A percentile compares a stretch with the other conserved stretches of the same genome.
These are phyloP conservation scores for Monosporozyma aerobia DNA, from an alignment of 805 yeast species.

Conservation along the genomic window DNA sequence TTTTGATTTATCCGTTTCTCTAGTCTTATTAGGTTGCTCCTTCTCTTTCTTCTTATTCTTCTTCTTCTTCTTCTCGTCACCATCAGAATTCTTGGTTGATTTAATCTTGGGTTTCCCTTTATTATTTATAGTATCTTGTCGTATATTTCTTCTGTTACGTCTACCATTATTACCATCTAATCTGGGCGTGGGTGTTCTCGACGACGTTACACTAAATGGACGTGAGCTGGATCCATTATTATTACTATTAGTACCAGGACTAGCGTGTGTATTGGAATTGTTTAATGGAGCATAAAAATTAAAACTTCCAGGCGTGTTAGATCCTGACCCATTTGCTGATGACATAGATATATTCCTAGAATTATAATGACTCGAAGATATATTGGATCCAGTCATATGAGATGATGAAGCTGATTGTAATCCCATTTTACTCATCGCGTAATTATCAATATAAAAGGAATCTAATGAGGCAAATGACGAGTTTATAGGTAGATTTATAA, in stretches of 20 bases:
- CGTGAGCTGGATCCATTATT: background rate
- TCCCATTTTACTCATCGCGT: conserved; percentile 27
- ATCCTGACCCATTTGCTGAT: background rate
- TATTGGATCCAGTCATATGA: background rate
- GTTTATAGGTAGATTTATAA: conserved; percentile 58
- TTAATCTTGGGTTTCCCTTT: background rate
- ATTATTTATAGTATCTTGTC: background rate
- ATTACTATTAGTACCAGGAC: background rate
- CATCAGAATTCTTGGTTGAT: background rate
- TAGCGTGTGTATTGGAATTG: background rate
- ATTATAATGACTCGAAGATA: background rate
- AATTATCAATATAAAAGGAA: conserved; percentile 51
- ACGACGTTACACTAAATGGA: conserved; percentile 4
- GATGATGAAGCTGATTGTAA: conserved; percentile 2
- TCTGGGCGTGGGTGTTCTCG: conserved; percentile 7
- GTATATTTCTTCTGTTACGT: background rate
- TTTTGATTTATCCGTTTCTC: background rate
- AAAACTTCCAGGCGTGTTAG: background rate
- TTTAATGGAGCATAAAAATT: conserved; percentile 1
- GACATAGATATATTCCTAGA: background rate
- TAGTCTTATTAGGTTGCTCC: background rate
- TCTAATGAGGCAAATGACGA: conserved; percentile 73
- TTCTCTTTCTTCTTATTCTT: background rate
- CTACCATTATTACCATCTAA: background rate
- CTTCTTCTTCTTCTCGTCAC: background rate